Evolutionary conservation across 2,329 filamentous ascomycete species (phyloP).

Genomic region (Dissoconium aciculare): DNA sequence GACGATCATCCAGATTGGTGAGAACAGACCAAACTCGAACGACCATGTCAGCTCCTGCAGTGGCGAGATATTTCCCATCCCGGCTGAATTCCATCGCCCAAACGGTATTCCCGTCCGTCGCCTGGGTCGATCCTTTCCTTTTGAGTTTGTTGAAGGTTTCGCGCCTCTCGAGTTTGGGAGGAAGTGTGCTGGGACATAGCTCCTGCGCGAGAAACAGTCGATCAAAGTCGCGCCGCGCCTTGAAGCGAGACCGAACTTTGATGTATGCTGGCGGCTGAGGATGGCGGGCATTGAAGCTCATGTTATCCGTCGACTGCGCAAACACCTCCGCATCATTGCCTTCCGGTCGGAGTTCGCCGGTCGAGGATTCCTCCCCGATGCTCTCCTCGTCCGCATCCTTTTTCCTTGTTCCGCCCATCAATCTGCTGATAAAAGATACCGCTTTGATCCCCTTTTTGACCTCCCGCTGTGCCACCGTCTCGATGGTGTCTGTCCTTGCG

Average conservation of each 20-base stretch:
- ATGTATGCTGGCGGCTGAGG: conserved; percentile 87
- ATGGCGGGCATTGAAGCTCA: conserved; percentile 69
- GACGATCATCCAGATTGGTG: conserved; percentile 63
- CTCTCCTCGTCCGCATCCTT: conserved; percentile 37
- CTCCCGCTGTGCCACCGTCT: conserved; percentile 13
- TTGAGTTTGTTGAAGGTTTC: conserved; percentile 16
- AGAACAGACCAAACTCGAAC: conserved; percentile 84
- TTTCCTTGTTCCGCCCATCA: conserved; percentile 62
- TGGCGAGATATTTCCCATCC: conserved; percentile 79
- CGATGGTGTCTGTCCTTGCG: conserved; percentile 13
- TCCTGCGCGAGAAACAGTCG: conserved; percentile 86
- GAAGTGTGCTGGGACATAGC: conserved; percentile 29
- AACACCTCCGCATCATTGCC: conserved; percentile 74
- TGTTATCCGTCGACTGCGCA: conserved; percentile 54
- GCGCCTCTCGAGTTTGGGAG: conserved; percentile 10
- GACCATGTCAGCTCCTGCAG: conserved; percentile 76
- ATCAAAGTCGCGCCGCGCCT: conserved; percentile 69
- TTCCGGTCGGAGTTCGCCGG: conserved; percentile 57
- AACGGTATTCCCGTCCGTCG: conserved; percentile 41
- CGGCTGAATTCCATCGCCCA: conserved; percentile 91
- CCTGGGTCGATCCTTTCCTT: conserved; percentile 30
- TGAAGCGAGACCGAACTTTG: conserved; percentile 65
- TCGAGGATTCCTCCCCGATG: conserved; percentile 36
- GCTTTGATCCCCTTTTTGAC: conserved; percentile 70
- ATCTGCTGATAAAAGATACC: conserved; percentile 76